Evolutionary conservation across 495 filamentous ascomycete species (phyloP), one percentile per base, ranked within the genome.

Genomic region (Staphylotrichum longicolle): DNA sequence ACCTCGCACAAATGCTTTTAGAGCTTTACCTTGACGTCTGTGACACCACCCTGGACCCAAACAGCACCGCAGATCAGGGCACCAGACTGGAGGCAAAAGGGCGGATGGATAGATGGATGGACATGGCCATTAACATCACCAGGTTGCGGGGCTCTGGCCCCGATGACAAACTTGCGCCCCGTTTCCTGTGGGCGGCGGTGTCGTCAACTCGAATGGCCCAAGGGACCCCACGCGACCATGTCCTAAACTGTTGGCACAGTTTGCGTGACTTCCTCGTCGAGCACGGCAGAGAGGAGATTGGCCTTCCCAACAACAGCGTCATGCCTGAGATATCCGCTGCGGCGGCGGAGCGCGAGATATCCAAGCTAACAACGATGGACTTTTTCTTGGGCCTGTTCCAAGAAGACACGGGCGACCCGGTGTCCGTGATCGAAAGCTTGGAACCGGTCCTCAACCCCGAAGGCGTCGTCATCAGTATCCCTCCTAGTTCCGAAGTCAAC

Each of bases 11-110:
- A 66, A 86, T 87, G 56, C 77, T 95, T 1, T 93, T 91, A 62
- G 94, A 99, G 71, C 78, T 99, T 8, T 91, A 97, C 66, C 78
- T 98, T 2, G 93, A 97, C 58, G 79, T 92, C 7, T 96, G 89
- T 66, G 85, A 88, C 41, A 78, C 85, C 14, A 87, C 91, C 58
- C 93, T 88, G 15, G 86, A 87, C 61, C 86, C 90, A 0, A 87
- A 81, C 69, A 91, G 85, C 60, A 84, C 86, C 12, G 84, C 89
- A 27, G 85, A 88, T 51, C 70, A 76, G 45, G 76, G 66, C 14
- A 87, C 83, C 40, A 78, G 85, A 54, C 60, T 81, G 44, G 68
- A 83, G 40, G 89, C 91, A 61, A 83, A 83, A 60, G 87, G 89
- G 58, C 82, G 89, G 27, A 71, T 96, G 15, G 80, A 80, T 15